phyloP scores from a whole-genome alignment of 2,329 filamentous ascomycete genomes.

The Epichloe brachyelytri region DNA sequence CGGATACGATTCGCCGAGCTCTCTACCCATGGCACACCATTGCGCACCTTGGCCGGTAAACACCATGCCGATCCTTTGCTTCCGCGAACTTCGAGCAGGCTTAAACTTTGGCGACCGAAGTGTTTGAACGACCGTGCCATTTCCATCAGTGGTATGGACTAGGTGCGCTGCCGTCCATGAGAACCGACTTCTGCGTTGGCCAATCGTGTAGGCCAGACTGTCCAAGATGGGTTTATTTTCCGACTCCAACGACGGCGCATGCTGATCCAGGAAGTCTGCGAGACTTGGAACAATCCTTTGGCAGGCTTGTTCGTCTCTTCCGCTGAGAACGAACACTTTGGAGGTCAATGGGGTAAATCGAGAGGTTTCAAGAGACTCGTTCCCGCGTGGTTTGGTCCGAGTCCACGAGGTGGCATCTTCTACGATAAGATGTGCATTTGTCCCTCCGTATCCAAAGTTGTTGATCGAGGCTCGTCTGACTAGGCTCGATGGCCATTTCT shows the following conservation, averaged over 20 bases:
- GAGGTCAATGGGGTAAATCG: neutral
- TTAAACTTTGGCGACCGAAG: neutral
- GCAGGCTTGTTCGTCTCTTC: neutral
- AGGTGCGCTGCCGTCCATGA: too few species aligned
- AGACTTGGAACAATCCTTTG: neutral
- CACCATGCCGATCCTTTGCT: conserved; percentile 9
- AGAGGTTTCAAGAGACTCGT: too few species aligned
- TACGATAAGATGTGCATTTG: conserved; percentile 20
- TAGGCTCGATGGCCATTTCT: neutral
- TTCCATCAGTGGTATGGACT: too few species aligned
- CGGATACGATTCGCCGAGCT: neutral
- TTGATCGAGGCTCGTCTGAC: conserved; percentile 18
- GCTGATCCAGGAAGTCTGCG: neutral
- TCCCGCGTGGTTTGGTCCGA: neutral
- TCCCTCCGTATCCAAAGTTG: conserved; percentile 24
- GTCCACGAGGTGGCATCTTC: conserved; percentile 5
- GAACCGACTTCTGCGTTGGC: too few species aligned
- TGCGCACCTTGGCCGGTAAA: conserved; percentile 24
- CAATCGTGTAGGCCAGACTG: neutral
- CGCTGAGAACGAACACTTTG: neutral
- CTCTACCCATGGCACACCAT: conserved; percentile 10
- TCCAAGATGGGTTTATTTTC: neutral
- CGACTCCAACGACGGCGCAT: neutral
- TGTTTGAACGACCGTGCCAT: too few species aligned
- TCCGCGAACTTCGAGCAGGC: neutral